A percentile compares a stretch with the other conserved stretches of the same genome.
These are phyloP conservation scores for Geoglossum glabrum DNA, from an alignment of 495 filamentous ascomycete species.

Conservation along the genomic window DNA sequence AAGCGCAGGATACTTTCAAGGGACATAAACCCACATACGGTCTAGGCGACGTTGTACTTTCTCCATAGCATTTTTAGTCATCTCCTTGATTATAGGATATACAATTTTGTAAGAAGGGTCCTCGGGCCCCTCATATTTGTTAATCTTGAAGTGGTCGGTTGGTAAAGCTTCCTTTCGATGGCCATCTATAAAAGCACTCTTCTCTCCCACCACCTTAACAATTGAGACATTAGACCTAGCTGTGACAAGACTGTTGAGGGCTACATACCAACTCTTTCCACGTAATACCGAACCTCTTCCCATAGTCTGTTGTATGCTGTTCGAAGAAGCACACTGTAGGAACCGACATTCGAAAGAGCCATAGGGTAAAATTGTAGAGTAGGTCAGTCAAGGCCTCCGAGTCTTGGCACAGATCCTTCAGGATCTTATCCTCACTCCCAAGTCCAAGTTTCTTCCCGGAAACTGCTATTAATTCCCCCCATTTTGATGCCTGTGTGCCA, in stretches of 20 bases:
- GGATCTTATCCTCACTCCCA: background rate
- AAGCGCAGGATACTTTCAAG: no score
- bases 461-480: background rate
- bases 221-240: background rate
- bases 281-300: background rate
- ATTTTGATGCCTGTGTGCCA: background rate
- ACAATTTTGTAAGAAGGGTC: background rate
- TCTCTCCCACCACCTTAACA: background rate
- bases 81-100: background rate
- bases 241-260: background rate
- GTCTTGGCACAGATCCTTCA: background rate
- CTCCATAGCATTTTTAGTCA: background rate
- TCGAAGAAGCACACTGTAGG: background rate
- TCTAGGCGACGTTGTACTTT: background rate
- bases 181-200: background rate
- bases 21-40: background rate
- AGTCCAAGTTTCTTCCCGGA: background rate
- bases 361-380: background rate
- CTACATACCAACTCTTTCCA: background rate
- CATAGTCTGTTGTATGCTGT: background rate
- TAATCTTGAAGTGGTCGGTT: conserved; percentile 1
- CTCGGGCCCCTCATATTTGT: conserved; percentile 1
- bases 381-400: background rate
- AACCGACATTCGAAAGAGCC: background rate
- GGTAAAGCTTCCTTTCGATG: background rate